These are phyloP conservation scores for Arabidopsis suecica DNA, from an alignment of 345 rosid genomes.

Conservation along the genomic window DNA sequence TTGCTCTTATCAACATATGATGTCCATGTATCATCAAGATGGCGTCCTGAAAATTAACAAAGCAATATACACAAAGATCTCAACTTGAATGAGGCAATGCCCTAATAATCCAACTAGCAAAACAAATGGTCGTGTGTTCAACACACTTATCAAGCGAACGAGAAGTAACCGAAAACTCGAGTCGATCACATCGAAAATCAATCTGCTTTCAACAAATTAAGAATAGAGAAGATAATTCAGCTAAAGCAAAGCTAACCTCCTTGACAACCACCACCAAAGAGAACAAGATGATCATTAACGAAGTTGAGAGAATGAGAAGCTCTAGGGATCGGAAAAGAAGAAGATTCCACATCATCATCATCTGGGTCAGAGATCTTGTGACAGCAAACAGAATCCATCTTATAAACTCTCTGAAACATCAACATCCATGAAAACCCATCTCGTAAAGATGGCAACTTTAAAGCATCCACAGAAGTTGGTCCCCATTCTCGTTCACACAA, in stretches of 20 bases:
- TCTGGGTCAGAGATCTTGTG: constrained; percentile 54
- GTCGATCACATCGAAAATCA: constrained; percentile 3
- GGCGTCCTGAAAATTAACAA: constrained; percentile 60
- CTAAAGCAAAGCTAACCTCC: constrained; percentile 65
- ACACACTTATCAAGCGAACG: constrained; percentile 38
- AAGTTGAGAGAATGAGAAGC: constrained; percentile 97
- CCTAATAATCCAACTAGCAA: constrained; percentile 3
- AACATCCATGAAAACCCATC: constrained; percentile 68
- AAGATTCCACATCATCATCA: constrained; percentile 37
- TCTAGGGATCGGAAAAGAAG: constrained; percentile 65
- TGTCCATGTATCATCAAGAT: constrained; percentile 96
- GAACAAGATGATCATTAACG: constrained; percentile 78
- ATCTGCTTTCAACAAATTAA: not conserved
- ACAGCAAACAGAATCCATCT: constrained; percentile 68
- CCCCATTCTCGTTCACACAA: constrained; percentile 85
- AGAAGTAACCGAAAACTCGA: not conserved
- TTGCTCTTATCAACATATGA: constrained; percentile 64
- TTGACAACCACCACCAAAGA: constrained; percentile 95
- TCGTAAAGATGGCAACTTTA: constrained; percentile 49
- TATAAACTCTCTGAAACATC: constrained; percentile 62
- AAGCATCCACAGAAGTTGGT: constrained; percentile 54
- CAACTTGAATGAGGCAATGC: not conserved
- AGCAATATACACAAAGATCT: constrained; percentile 30
- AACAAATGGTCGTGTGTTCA: constrained; percentile 34
- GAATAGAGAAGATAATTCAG: constrained; percentile 10